These are phyloP conservation scores for Chaetomium olivaceum DNA, from an alignment of 2,329 filamentous ascomycete genomes.

Conservation along the genomic window DNA sequence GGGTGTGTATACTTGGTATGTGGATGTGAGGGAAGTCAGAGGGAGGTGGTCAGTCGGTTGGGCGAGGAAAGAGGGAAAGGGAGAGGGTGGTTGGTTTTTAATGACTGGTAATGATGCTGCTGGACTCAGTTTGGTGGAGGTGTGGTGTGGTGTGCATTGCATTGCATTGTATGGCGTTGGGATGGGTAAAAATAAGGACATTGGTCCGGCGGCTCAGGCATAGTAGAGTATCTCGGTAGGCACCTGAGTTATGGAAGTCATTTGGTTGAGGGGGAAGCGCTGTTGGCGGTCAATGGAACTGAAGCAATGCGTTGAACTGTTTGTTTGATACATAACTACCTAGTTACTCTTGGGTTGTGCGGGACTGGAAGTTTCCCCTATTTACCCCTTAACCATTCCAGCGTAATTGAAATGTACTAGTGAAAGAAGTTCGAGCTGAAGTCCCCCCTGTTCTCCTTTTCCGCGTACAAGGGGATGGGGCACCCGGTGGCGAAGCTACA, in stretches of 20 bases:
- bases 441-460: too few relatives aligned
- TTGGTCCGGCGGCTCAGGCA: background rate
- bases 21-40: background rate
- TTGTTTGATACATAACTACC: too few relatives aligned
- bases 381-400: background rate
- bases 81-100: background rate
- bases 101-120: background rate
- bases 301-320: background rate
- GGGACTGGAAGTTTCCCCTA: background rate
- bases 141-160: background rate
- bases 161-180: constrained; percentile 3
- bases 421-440: too few relatives aligned
- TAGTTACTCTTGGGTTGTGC: background rate
- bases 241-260: background rate
- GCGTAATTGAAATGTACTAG: too few relatives aligned
- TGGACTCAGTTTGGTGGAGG: background rate
- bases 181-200: background rate
- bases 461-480: too few relatives aligned
- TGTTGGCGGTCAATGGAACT: background rate
- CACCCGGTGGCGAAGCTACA: too few relatives aligned
- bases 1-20: too few relatives aligned
- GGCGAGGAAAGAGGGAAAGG: too few relatives aligned
- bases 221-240: background rate
- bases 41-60: background rate
- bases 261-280: background rate